A percentile compares a stretch with the other conserved stretches of the same genome.
phyloP scores from a whole-genome alignment of 176 grass and related monocot genomes.

The Saccharum officinarum region DNA sequence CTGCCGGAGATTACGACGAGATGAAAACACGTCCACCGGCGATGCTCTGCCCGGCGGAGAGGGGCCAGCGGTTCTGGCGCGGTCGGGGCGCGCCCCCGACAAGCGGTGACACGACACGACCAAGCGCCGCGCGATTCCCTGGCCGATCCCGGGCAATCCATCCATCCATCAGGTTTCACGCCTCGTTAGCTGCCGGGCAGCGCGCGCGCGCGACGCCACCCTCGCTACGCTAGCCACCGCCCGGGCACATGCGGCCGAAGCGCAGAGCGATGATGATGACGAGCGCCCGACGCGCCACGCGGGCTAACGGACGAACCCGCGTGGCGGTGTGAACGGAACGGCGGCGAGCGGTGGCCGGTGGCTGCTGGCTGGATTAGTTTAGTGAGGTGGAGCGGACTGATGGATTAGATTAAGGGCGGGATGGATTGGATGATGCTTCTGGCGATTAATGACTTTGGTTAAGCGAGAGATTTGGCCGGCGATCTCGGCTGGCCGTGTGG shows the following conservation, averaged over 20 bases:
- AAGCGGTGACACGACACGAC: background rate
- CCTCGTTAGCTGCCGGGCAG: background rate
- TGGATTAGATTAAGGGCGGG: background rate
- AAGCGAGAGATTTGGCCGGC: constrained; percentile 22
- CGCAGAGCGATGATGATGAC: background rate
- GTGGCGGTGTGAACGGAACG: constrained; percentile 23
- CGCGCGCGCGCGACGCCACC: background rate
- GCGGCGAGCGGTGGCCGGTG: background rate
- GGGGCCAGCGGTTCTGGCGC: background rate
- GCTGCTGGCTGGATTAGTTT: background rate
- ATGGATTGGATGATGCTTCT: constrained; percentile 25
- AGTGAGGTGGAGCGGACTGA: background rate
- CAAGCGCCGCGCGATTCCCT: background rate
- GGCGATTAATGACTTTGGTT: constrained; percentile 28
- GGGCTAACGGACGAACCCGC: background rate
- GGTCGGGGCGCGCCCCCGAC: background rate
- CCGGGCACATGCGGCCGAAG: constrained; percentile 11
- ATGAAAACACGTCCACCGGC: background rate
- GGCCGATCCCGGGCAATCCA: background rate
- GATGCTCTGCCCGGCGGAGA: constrained; percentile 8
- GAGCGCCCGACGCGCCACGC: background rate
- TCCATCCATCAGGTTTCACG: background rate
- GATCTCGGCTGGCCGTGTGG: background rate
- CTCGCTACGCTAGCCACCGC: background rate
- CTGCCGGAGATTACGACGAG: background rate